phyloP scores from a whole-genome alignment of 2,329 filamentous ascomycete species.

The Albifimbria verrucaria region DNA sequence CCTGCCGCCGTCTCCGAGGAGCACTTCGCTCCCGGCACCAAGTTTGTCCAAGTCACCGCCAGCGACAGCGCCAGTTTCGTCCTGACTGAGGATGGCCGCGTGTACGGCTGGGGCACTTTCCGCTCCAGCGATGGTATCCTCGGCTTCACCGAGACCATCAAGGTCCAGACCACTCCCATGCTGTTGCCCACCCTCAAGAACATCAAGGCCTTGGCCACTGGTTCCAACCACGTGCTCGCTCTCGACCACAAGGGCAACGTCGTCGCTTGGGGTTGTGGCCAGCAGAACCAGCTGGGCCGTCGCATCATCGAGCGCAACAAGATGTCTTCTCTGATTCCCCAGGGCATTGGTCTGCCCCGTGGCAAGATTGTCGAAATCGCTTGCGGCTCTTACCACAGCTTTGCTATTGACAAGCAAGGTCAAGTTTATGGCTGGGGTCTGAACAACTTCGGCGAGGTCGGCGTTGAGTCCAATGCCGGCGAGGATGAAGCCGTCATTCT shows the following conservation, averaged over 20 bases:
- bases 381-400: slow-evolving; percentile 77
- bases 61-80: slow-evolving; percentile 74
- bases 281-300: slow-evolving; percentile 64
- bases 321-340: slow-evolving; percentile 57
- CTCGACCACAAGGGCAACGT: slow-evolving; percentile 63
- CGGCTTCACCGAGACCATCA: slow-evolving; percentile 55
- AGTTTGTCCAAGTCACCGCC: slow-evolving; percentile 63
- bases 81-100: slow-evolving; percentile 68
- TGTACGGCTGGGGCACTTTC: slow-evolving; percentile 86
- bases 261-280: slow-evolving; percentile 68
- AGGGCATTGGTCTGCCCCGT: slow-evolving; percentile 54
- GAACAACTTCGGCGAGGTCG: slow-evolving; percentile 84
- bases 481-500: slow-evolving; percentile 63
- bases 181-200: slow-evolving; percentile 63
- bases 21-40: slow-evolving; percentile 57
- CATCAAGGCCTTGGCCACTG: slow-evolving; percentile 60
- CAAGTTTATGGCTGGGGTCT: slow-evolving; percentile 79
- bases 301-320: slow-evolving; percentile 60
- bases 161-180: slow-evolving; percentile 47
- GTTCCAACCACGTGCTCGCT: slow-evolving; percentile 69
- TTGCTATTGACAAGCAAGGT: slow-evolving; percentile 69
- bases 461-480: slow-evolving; percentile 53
- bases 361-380: slow-evolving; percentile 54
- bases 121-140: slow-evolving; percentile 62
- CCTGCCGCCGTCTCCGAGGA: slow-evolving; percentile 59